These are phyloP conservation scores for Penstemon davidsonii DNA, from an alignment of 257 asterid species.

Conservation along the genomic window DNA sequence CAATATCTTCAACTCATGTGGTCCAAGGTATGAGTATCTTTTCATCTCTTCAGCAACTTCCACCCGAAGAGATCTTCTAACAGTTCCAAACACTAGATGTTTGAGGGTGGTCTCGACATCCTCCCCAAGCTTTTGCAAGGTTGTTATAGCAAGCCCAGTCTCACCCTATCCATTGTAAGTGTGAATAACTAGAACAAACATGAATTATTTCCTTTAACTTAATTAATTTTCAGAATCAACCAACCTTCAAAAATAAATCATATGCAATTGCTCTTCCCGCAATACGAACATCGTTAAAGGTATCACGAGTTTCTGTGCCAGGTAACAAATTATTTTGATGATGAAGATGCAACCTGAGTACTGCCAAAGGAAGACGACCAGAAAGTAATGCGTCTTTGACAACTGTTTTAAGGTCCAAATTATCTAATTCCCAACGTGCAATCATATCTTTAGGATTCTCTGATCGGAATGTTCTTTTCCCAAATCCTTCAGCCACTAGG, in stretches of 20 bases:
- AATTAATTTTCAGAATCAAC: constrained; percentile 29
- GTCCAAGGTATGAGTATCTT: constrained; percentile 63
- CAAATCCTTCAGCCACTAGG: constrained; percentile 57
- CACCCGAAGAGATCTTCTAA: constrained; percentile 81
- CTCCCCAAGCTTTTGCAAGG: constrained; percentile 97
- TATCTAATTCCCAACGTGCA: constrained; percentile 87
- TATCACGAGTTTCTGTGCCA: constrained; percentile 64
- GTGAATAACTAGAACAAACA: constrained; percentile 32
- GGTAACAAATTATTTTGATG: constrained; percentile 53
- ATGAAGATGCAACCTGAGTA: constrained; percentile 88
- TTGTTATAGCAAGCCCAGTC: constrained; percentile 78
- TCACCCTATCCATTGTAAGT: constrained; percentile 66
- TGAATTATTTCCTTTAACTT: constrained; percentile 11
- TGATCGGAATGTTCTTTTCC: constrained; percentile 38
- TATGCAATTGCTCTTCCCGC: constrained; percentile 87
- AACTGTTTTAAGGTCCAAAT: constrained; percentile 74
- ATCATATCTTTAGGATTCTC: constrained; percentile 94
- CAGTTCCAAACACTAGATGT: constrained; percentile 82
- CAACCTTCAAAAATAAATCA: constrained; percentile 88
- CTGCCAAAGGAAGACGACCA: constrained; percentile 97
- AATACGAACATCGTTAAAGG: constrained; percentile 79
- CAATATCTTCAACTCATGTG: constrained; percentile 74
- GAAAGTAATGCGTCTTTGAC: constrained; percentile 90
- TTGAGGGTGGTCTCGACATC: constrained; percentile 77
- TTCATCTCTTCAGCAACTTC: constrained; percentile 82